phyloP scores from a whole-genome alignment of 306 rosid genomes.

The Hippophae gyantsensis region DNA sequence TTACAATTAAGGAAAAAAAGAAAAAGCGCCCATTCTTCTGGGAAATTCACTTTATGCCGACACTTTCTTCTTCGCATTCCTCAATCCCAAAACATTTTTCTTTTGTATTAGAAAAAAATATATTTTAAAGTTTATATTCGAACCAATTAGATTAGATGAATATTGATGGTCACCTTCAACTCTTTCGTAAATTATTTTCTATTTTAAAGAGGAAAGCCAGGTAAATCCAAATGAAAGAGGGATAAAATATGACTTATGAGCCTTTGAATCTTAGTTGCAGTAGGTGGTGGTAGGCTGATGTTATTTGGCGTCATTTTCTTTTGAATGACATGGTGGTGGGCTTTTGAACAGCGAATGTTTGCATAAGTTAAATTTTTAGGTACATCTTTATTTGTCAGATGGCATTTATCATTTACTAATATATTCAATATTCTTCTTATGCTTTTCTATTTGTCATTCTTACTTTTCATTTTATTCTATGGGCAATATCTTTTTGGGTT shows the following conservation, averaged over 20 bases:
- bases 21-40: conserved; percentile 22
- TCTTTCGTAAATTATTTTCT: neutral
- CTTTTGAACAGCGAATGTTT: conserved; percentile 18
- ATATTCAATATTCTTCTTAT: conserved; percentile 15
- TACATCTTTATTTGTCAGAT: conserved; percentile 37
- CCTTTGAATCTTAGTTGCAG: conserved; percentile 31
- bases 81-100: conserved; percentile 1
- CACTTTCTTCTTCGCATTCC: conserved; percentile 29
- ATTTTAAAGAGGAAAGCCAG: neutral
- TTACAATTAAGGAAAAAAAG: neutral
- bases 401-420: conserved; percentile 24
- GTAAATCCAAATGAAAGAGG: neutral
- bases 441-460: neutral
- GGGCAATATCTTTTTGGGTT: neutral
- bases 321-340: conserved; percentile 27
- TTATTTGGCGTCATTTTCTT: conserved; percentile 25
- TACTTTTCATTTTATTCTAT: neutral
- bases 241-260: conserved; percentile 7
- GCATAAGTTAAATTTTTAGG: conserved; percentile 36
- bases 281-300: conserved; percentile 31
- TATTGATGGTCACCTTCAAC: conserved; percentile 3
- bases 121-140: neutral
- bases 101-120: neutral
- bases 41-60: conserved; percentile 34
- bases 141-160: neutral